Conservation (phyloP, 805 yeast species). For the Myxozyma sirexii region DNA sequence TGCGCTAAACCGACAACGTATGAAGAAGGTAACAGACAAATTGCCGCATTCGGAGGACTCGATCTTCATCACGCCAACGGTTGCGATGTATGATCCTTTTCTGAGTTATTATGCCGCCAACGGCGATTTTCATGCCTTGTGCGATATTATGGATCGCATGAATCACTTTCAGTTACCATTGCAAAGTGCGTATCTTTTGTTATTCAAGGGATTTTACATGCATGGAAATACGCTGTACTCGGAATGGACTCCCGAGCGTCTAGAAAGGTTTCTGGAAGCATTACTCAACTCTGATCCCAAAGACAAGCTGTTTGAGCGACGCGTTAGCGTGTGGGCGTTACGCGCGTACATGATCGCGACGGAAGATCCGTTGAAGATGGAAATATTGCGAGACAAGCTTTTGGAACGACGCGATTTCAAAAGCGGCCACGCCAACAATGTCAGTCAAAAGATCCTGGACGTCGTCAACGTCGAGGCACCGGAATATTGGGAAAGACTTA, state of each 20-base stretch:
- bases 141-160: slow-evolving; percentile 34
- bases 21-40: not conserved
- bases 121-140: slow-evolving; percentile 32
- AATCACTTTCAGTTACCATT: slow-evolving; percentile 16
- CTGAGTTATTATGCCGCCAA: slow-evolving; percentile 34
- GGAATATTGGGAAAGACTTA: not conserved
- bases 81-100: slow-evolving; percentile 33
- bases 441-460: slow-evolving; percentile 7
- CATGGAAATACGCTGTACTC: slow-evolving; percentile 12
- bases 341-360: slow-evolving; percentile 13
- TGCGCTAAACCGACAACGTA: slow-evolving; percentile 2
- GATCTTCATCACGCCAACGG: slow-evolving; percentile 34
- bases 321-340: slow-evolving; percentile 17
- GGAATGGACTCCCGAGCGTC: slow-evolving; percentile 25
- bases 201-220: slow-evolving; percentile 28
- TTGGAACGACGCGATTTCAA: not conserved
- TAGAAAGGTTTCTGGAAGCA: slow-evolving; percentile 20
- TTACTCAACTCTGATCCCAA: slow-evolving; percentile 8
- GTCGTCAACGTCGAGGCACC: slow-evolving; percentile 3
- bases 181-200: slow-evolving; percentile 12
- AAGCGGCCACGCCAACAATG: not conserved
- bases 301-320: slow-evolving; percentile 4
- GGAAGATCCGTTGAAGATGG: not conserved
- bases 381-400: slow-evolving; percentile 2
- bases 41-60: slow-evolving; percentile 23